Percentiles rank a stretch among this genome's conserved stretches.
phyloP scores from a whole-genome alignment of 83 land plant genomes.

The Diphasiastrum complanatum region DNA sequence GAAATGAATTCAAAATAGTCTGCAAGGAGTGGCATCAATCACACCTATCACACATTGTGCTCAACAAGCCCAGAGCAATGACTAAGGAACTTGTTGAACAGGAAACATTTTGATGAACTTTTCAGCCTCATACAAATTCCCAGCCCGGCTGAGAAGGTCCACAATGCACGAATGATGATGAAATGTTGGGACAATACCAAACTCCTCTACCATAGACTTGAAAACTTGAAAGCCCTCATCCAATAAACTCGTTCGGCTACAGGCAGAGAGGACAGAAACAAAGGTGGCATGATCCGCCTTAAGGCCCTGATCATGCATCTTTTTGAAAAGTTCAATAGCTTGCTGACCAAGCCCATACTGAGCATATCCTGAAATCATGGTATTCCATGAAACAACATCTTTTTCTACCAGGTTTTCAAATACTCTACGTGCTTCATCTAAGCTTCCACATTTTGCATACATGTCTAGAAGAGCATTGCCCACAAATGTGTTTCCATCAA shows the following conservation, averaged over 20 bases:
- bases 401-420: neutral
- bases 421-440: neutral
- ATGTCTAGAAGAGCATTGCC: constrained; percentile 4
- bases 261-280: constrained; percentile 1
- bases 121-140: neutral
- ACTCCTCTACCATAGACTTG: neutral
- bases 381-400: neutral
- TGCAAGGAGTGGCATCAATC: no score
- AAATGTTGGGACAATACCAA: neutral
- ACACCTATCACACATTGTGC: no score
- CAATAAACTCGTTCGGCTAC: constrained; percentile 4
- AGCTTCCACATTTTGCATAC: constrained; percentile 10
- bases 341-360: neutral
- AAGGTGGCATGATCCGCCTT: neutral
- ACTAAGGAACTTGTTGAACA: no score
- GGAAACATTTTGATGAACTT: neutral
- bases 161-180: constrained; percentile 6
- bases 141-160: neutral
- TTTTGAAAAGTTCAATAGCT: neutral
- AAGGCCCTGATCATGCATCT: constrained; percentile 10
- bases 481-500: neutral
- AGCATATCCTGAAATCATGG: neutral
- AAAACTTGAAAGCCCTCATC: neutral
- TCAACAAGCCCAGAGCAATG: no score
- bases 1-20: no score